Evolutionary conservation across 176 grass and related monocot species (phyloP), one percentile per base, ranked within the genome.

Genomic region (Rhynchospora pubera): DNA sequence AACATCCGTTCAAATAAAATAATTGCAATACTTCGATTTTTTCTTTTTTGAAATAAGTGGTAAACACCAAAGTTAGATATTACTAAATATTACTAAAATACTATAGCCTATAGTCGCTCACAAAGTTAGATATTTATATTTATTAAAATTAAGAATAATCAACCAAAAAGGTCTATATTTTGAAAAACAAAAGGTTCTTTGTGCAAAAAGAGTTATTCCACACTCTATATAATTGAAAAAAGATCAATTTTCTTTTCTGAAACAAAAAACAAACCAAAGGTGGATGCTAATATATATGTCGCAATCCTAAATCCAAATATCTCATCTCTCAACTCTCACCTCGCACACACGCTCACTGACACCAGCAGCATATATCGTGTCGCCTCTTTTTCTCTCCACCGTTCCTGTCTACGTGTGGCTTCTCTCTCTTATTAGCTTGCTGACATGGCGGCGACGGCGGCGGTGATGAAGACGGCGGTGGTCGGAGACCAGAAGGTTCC

Each of bases 281-380:
- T 9, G n/a, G 69, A 5, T 30, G 9, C 51, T 9, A 11, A 59
- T 18, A 81, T 82, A 82, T 66, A 28, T 16, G 26, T 65, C 60
- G 9, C 4, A 60, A 56, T 28, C 45, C 48, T 6, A 21, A 77
- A 22, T 14, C 77, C 77, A 81, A 81, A 65, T 39, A 23, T 80
- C 59, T 63, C 70, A 24, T 75, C 59, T 61, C 57, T 80, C 55
- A 6, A 4, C 47, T 44, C 55, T 53, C 42, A 12, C 53, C n/a
- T 47, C 78, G 57, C 79, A 13, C 59, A 81, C 79, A 65, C 79
- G 59, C 79, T 81, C 60, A 61, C 30, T 75, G 47, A 75, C 52
- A 21, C 10, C 71, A 53, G 11, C 71, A 53, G 11, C 71, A 75
- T 52, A 53, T 16, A 75, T 68, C 24, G 22, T 6, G 4, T 26